A percentile compares a stretch with the other conserved stretches of the same genome.
These are phyloP conservation scores for Colletotrichum sp. DNA, from an alignment of 2,329 filamentous ascomycete species.

Conservation along the genomic window DNA sequence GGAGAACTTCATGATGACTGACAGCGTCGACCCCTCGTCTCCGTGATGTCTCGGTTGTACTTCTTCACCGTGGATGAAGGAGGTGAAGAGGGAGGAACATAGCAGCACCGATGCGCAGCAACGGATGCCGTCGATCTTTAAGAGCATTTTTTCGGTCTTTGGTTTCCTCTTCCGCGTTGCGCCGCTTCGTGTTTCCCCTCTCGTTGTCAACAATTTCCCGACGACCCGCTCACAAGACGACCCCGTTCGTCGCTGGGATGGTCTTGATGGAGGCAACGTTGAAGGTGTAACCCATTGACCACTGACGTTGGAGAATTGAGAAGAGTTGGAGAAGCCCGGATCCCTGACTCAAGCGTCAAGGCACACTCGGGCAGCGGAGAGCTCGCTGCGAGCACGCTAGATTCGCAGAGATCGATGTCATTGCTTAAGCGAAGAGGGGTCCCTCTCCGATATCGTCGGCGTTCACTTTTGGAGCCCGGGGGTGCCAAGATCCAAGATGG, in stretches of 20 bases:
- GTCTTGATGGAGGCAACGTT: background rate
- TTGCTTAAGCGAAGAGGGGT: background rate
- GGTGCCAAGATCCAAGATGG: background rate
- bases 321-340: background rate
- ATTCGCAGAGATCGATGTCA: slow-evolving; percentile 5
- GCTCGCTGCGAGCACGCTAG: background rate
- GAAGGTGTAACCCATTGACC: background rate
- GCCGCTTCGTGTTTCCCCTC: background rate
- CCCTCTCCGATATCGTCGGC: slow-evolving; percentile 16
- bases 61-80: background rate
- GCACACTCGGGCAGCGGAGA: slow-evolving; percentile 1
- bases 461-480: background rate
- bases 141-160: background rate
- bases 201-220: background rate
- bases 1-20: slow-evolving; percentile 4
- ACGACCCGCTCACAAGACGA: background rate
- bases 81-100: background rate
- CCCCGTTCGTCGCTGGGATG: background rate
- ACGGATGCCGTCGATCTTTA: background rate
- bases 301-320: background rate
- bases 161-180: background rate
- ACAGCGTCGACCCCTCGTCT: background rate
- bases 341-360: background rate
- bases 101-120: background rate
- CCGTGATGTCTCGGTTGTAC: background rate